Base-by-base conservation (phyloP, 371 early-diverging fungal species). In the Apophysomyces sp. region DNA sequence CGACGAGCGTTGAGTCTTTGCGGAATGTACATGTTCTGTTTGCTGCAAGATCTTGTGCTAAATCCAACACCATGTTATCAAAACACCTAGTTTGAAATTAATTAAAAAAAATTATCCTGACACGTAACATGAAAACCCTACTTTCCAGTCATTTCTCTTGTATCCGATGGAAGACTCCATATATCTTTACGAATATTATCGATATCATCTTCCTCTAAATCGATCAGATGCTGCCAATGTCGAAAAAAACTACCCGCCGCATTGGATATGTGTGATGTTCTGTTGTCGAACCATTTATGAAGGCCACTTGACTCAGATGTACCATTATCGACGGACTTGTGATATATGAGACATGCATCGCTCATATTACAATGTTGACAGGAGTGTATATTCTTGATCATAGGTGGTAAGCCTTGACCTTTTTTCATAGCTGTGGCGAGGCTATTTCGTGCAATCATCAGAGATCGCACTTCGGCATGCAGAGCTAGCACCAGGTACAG, bases 161-260 rank as follows among this genome's bases (percentile, higher is more conserved):
- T 79, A 2, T 69, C 69, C 0, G 84, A 78, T 9, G 71, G 59
- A 63, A 89, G 67, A 12, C 81, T 86, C 97, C 97, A 97, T 11
- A 96, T 87, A 67, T 95, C 92, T 30, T 84, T 85, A 21, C 89
- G 84, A 15, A 82, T 73, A 32, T 82, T 76, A 53, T 84, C 73
- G 39, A 86, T 74, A 29, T 92, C 92, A 0, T 80, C 76, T 67
- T 97, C 95, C 60, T 98, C 98, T 55, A 87, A 54, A 9, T 88
- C 81, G 21, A 98, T 70, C 15, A 97, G 61, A 3, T 69, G 65
- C 63, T 90, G 86, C 98, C 98, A 98, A 21, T 87, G 75, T 12
- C 78, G 76, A 56, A 94, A 86, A 67, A 98, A 98, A n/a, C n/a
- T n/a, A n/a, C n/a, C n/a, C 15, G 55, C 69, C 12, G 80, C 30